Conservation (phyloP, 345 rosid genomes). For the Carallia pectinifolia region DNA sequence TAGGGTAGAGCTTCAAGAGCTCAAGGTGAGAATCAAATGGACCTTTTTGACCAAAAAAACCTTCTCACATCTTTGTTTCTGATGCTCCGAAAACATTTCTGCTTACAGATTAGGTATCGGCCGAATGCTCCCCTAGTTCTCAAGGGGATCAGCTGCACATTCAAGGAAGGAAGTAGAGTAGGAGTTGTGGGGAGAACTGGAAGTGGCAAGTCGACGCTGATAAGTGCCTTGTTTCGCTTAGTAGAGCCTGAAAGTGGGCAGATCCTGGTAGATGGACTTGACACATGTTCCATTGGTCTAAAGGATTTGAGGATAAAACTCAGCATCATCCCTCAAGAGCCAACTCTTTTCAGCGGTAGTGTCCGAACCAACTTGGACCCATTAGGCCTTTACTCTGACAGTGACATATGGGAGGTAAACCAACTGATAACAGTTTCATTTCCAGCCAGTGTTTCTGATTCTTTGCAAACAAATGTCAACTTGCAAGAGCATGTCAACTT, state of each 20-base stretch:
- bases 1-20: conserved; percentile 24
- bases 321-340: conserved; percentile 97
- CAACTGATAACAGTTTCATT: neutral
- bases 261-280: conserved; percentile 68
- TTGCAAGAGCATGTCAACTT: no score
- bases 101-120: conserved; percentile 29
- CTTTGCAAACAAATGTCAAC: neutral
- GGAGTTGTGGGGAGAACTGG: conserved; percentile 94
- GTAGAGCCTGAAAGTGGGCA: conserved; percentile 78
- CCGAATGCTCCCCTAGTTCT: conserved; percentile 35
- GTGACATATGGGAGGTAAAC: conserved; percentile 78
- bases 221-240: conserved; percentile 81
- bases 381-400: conserved; percentile 64
- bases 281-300: conserved; percentile 70
- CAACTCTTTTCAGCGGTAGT: conserved; percentile 81
- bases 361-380: conserved; percentile 86
- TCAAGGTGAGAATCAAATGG: conserved; percentile 19
- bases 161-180: conserved; percentile 47
- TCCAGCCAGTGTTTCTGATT: neutral
- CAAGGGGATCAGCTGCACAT: conserved; percentile 37
- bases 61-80: neutral
- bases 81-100: neutral
- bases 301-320: conserved; percentile 84
- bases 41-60: neutral
- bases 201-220: conserved; percentile 86